Evolutionary conservation across 2,329 filamentous ascomycete genomes (phyloP).

Genomic region (Paecilomyces sp.): DNA sequence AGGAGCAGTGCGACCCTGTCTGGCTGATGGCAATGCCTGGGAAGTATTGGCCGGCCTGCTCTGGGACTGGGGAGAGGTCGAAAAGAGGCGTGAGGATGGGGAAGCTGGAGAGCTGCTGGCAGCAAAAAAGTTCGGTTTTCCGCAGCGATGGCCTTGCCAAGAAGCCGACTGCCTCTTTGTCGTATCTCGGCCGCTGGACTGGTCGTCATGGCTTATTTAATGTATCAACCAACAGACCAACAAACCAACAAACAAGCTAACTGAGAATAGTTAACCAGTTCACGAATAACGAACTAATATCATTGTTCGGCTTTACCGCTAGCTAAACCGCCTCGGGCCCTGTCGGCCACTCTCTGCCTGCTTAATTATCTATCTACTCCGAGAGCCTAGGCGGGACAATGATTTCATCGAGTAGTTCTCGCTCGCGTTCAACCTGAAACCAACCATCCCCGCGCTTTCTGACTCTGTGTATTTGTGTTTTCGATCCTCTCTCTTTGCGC

Average conservation of each 20-base stretch:
- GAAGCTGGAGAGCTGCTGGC: conserved; percentile 14
- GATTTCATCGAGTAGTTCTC: conserved; percentile 4
- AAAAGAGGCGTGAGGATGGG: neutral
- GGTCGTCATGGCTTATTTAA: conserved; percentile 7
- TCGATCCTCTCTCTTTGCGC: neutral
- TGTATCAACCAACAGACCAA: too few species aligned
- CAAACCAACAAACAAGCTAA: too few species aligned
- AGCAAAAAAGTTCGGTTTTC: conserved; percentile 28
- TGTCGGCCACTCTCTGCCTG: neutral
- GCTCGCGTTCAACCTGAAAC: neutral
- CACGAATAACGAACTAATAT: conserved; percentile 1
- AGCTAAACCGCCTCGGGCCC: neutral
- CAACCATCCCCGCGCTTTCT: neutral
- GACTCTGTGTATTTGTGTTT: neutral
- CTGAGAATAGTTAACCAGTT: too few species aligned
- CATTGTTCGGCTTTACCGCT: neutral
- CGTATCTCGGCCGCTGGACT: conserved; percentile 16
- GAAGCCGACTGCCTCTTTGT: conserved; percentile 18
- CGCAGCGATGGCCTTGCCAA: conserved; percentile 8
- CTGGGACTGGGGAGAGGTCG: conserved; percentile 8
- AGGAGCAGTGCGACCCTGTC: conserved; percentile 12
- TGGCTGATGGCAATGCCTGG: conserved; percentile 10
- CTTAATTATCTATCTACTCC: conserved; percentile 6
- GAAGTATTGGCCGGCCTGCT: conserved; percentile 12
- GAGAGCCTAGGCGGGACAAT: neutral